These are phyloP conservation scores for Dicorynia guianensis DNA, from an alignment of 306 rosid species.

Conservation along the genomic window DNA sequence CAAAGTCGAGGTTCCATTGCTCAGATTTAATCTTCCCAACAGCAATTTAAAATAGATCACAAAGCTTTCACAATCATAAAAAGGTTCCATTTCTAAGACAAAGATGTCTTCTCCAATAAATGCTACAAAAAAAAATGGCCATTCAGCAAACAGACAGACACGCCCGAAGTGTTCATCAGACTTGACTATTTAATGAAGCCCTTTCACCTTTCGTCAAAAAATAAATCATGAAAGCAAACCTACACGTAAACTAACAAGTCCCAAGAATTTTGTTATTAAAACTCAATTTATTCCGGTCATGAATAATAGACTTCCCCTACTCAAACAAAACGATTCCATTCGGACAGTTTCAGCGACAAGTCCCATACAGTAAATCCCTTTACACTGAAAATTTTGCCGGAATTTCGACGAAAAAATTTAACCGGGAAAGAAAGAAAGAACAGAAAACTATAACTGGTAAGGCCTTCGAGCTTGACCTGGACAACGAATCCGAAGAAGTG, in stretches of 20 bases:
- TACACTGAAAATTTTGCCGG: background rate
- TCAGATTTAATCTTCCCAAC: background rate
- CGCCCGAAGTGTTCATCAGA: background rate
- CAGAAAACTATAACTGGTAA: background rate
- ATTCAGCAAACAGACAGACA: background rate
- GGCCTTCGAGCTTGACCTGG: constrained; percentile 45
- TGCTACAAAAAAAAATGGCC: background rate
- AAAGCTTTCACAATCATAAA: background rate
- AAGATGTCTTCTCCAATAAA: too few species aligned
- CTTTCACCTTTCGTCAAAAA: background rate
- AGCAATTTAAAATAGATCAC: background rate
- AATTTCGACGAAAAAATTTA: background rate
- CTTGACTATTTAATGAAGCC: background rate
- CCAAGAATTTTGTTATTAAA: background rate
- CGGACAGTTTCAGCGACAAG: background rate
- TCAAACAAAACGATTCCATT: background rate
- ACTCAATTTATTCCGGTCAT: background rate
- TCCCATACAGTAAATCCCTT: background rate
- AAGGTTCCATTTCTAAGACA: background rate
- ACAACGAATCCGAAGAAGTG: constrained; percentile 39
- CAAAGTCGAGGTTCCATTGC: too few species aligned
- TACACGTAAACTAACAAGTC: background rate
- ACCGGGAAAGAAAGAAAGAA: background rate
- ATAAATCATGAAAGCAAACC: background rate
- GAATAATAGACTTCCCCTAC: background rate